phyloP scores from a whole-genome alignment of 2,329 filamentous ascomycete species.

The Canariomyces notabilis region DNA sequence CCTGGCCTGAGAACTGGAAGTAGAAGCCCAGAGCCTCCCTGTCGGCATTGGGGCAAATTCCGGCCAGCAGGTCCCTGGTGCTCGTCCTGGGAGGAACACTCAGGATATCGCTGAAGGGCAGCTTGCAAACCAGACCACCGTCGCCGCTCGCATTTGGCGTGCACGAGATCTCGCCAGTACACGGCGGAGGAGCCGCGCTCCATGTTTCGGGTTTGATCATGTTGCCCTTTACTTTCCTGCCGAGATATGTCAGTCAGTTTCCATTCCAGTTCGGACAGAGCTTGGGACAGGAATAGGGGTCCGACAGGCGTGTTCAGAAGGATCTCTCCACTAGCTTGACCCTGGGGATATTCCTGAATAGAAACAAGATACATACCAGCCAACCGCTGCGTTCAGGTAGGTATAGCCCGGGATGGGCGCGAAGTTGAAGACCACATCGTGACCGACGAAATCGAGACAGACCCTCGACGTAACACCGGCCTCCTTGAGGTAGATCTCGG shows the following conservation, averaged over 20 bases:
- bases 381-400: conserved; percentile 3
- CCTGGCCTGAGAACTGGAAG: conserved; percentile 6
- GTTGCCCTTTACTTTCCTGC: conserved; percentile 11
- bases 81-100: neutral
- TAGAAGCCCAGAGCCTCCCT: conserved; percentile 11
- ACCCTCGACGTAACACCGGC: conserved; percentile 3
- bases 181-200: conserved; percentile 1
- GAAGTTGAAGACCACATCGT: conserved; percentile 13
- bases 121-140: conserved; percentile 9
- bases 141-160: conserved; percentile 1
- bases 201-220: neutral
- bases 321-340: too few species aligned
- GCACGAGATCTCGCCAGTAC: neutral
- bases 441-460: conserved; percentile 13
- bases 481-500: conserved; percentile 6
- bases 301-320: too few species aligned
- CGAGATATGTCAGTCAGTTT: too few species aligned
- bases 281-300: too few species aligned
- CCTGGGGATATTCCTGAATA: too few species aligned
- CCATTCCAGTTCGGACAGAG: too few species aligned
- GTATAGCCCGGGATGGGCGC: conserved; percentile 11
- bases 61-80: conserved; percentile 3
- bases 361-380: too few species aligned
- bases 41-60: conserved; percentile 16
- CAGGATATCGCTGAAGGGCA: conserved; percentile 15